Conservation (phyloP, 805 yeast genomes). For the Yarrowia divulgata region DNA sequence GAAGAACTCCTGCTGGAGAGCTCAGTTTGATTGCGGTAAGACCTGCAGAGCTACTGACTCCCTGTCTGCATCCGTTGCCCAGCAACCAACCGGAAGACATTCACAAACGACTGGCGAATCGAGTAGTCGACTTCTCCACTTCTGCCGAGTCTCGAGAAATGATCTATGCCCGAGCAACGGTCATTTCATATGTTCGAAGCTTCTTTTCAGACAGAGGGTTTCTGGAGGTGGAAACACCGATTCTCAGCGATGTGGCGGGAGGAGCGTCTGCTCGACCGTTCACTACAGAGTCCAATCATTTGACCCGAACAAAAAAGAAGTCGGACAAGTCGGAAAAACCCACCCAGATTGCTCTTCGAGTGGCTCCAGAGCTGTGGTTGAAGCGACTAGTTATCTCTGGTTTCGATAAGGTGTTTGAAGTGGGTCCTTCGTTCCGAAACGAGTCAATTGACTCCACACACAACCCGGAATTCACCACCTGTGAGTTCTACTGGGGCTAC, state of each 20-base stretch:
- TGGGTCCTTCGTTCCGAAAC: constrained; percentile 80
- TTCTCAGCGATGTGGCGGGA: constrained; percentile 68
- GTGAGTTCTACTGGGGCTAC: constrained; percentile 86
- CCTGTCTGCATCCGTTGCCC: constrained; percentile 76
- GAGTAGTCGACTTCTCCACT: constrained; percentile 77
- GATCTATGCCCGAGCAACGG: constrained; percentile 60
- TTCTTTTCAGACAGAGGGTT: constrained; percentile 66
- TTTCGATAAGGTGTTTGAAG: constrained; percentile 83
- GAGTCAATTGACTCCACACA: constrained; percentile 94
- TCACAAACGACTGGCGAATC: constrained; percentile 59
- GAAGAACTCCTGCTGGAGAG: constrained; percentile 79
- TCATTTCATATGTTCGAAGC: constrained; percentile 62
- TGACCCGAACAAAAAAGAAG: not conserved
- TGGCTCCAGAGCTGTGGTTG: constrained; percentile 96
- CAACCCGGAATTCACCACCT: constrained; percentile 90
- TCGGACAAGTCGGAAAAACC: constrained; percentile 11
- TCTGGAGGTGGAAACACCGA: constrained; percentile 89
- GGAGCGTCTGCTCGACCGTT: constrained; percentile 97
- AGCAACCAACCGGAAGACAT: constrained; percentile 63
- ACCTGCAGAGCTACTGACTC: constrained; percentile 65
- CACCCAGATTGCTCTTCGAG: constrained; percentile 66
- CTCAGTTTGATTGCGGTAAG: constrained; percentile 66
- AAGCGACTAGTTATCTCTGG: constrained; percentile 85
- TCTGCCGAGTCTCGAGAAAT: constrained; percentile 59
- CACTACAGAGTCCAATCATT: constrained; percentile 55